Percentiles rank a stretch among this genome's conserved stretches.
Evolutionary conservation across 2,329 filamentous ascomycete species (phyloP).

Genomic region (Corynespora cassiicola): DNA sequence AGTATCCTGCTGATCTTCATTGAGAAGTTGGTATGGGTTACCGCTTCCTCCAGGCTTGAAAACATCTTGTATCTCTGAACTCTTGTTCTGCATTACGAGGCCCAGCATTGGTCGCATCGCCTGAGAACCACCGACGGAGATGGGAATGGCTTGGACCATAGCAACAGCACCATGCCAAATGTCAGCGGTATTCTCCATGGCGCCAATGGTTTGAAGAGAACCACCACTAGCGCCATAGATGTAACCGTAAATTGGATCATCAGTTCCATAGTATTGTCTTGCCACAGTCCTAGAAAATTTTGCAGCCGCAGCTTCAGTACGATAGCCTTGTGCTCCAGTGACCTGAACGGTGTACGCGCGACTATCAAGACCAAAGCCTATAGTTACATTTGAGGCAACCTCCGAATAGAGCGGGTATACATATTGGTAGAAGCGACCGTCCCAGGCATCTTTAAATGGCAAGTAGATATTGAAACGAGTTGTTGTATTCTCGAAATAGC

Average conservation of each 20-base stretch:
- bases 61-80: conserved; percentile 2
- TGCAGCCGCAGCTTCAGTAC: conserved; percentile 1
- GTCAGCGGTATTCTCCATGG: conserved; percentile 7
- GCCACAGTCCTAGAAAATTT: conserved; percentile 1
- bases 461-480: conserved; percentile 1
- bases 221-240: conserved; percentile 13
- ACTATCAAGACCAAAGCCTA: neutral
- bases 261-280: neutral
- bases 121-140: conserved; percentile 1
- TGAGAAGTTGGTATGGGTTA: conserved; percentile 4
- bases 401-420: neutral
- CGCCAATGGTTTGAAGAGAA: conserved; percentile 3
- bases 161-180: conserved; percentile 10
- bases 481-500: conserved; percentile 1
- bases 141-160: conserved; percentile 6
- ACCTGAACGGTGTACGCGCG: conserved; percentile 1
- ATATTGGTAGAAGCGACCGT: conserved; percentile 2
- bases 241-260: conserved; percentile 1
- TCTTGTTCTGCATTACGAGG: conserved; percentile 6
- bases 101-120: conserved; percentile 4
- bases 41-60: conserved; percentile 9
- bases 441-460: neutral
- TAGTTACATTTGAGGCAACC: neutral
- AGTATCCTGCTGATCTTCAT: conserved; percentile 1
- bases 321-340: neutral